Evolutionary conservation across 169 alveolate genomes (phyloP).

Genomic region (Cryptosporidium muris): DNA sequence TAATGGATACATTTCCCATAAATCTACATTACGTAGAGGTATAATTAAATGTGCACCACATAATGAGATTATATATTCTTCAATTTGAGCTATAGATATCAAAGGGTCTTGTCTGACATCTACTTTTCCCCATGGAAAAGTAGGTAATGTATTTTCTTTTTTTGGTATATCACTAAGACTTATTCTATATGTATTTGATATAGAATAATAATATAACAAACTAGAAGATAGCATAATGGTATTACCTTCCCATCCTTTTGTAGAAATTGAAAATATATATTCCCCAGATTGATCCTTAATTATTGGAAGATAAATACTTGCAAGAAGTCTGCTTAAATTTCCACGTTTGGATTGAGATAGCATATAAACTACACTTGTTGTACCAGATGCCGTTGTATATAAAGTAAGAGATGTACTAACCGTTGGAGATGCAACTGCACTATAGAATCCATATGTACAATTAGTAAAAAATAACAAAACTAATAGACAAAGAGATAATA

Average conservation of each 20-base stretch:
- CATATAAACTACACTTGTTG: conserved; percentile 46
- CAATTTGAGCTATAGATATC: conserved; percentile 9
- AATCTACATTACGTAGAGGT: conserved; percentile 45
- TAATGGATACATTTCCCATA: conserved; percentile 41
- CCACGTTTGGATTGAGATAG: conserved; percentile 53
- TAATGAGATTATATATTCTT: conserved; percentile 30
- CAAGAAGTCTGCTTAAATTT: conserved; percentile 26
- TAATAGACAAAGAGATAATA: neutral
- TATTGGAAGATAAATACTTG: conserved; percentile 37
- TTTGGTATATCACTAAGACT: conserved; percentile 21
- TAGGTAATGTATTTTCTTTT: conserved; percentile 10
- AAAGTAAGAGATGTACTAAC: conserved; percentile 50
- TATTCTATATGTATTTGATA: conserved; percentile 31
- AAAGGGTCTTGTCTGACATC: conserved; percentile 24
- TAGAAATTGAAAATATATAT: conserved; percentile 4
- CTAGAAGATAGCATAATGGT: conserved; percentile 53
- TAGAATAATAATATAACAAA: conserved; percentile 40
- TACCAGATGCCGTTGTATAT: conserved; percentile 26
- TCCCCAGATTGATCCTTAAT: conserved; percentile 47
- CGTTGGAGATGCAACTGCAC: conserved; percentile 69
- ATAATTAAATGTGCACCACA: conserved; percentile 26
- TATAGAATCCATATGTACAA: conserved; percentile 17
- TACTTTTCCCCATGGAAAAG: conserved; percentile 46
- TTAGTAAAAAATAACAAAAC: neutral
- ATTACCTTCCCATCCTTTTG: conserved; percentile 63